Base-by-base conservation (phyloP, 179 eudicot genomes). In the Silene vulgaris region DNA sequence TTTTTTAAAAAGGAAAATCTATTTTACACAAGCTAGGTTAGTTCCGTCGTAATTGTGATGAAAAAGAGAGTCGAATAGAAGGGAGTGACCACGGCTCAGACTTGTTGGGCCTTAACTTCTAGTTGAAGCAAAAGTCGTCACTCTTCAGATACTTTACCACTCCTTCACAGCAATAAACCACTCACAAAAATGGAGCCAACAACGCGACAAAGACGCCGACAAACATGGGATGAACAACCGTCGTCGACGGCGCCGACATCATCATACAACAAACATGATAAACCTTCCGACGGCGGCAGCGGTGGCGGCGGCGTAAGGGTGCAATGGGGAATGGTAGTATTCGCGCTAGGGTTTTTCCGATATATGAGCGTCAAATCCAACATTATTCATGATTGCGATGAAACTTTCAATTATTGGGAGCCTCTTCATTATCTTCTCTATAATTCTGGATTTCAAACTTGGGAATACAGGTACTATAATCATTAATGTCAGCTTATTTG, bases 361-460 rank as follows among this genome's bases (percentile, higher is more conserved):
- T 88, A 92, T 85, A 87, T 89, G 90, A 95, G 99, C 76, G 97
- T 97, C 8, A 85, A 92, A 0, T 86, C 99, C 5, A 95, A 95
- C 67, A 92, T 95, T 65, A 85, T 95, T n/a, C 99, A 95, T 73
- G 99, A 95, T 76, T 95, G 99, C 76, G 99, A 95, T 26, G 99
- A 95, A 82, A 97, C 91, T 19, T 95, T 95, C 82, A 95, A 95
- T 87, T 95, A 95, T 63, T 95, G 99, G 99, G 97, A 95, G 85
- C 99, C 99, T 71, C 93, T 95, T 59, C 99, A 95, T 74, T 92
- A 69, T 52, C 79, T 95, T 26, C 85, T 95, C 60, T 90, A 85
- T 77, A 90, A 88, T 26, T 89, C 97, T 57, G 97, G 99, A 28
- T 95, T 95, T 66, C 99, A 95, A 69, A 95, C 99, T 77, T 95